Evolutionary conservation across 1,139 yeast genomes (phyloP).

Genomic region (Yarrowia galli): DNA sequence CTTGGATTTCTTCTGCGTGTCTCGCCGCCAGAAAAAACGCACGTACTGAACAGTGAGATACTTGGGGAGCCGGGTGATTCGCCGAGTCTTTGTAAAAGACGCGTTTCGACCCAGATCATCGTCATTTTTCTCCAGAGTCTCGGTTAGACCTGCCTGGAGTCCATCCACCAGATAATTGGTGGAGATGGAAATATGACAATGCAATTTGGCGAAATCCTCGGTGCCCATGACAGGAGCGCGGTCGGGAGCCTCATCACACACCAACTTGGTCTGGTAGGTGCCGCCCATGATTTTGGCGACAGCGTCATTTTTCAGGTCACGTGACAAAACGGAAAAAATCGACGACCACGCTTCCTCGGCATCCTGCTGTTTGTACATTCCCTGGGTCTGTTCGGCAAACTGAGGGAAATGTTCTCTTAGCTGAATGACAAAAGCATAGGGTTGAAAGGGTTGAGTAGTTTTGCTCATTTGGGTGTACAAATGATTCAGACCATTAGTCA

Average conservation of each 20-base stretch:
- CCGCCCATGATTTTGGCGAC: conserved; percentile 69
- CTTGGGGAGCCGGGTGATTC: conserved; percentile 82
- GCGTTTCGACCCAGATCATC: conserved; percentile 74
- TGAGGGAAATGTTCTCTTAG: conserved; percentile 70
- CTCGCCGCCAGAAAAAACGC: conserved; percentile 94
- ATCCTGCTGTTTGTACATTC: conserved; percentile 91
- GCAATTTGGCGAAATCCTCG: conserved; percentile 72
- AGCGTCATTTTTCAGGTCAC: conserved; percentile 41
- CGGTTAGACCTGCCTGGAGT: conserved; percentile 73
- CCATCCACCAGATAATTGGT: conserved; percentile 94
- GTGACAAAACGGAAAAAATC: conserved; percentile 62
- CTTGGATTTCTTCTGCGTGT: conserved; percentile 88
- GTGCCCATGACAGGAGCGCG: conserved; percentile 58
- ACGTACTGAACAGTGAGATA: conserved; percentile 90
- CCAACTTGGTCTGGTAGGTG: conserved; percentile 66
- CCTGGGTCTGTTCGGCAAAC: conserved; percentile 79
- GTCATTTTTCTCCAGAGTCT: conserved; percentile 77
- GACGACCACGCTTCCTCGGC: conserved; percentile 96
- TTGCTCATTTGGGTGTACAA: conserved; percentile 48
- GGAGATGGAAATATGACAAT: conserved; percentile 84
- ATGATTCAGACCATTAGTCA: conserved; percentile 49
- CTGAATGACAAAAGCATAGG: conserved; percentile 65
- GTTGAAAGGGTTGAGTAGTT: conserved; percentile 53
- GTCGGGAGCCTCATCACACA: conserved; percentile 62
- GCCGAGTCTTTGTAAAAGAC: conserved; percentile 69